phyloP scores from a whole-genome alignment of 1,139 yeast species.

The Candida labiduridarum region DNA sequence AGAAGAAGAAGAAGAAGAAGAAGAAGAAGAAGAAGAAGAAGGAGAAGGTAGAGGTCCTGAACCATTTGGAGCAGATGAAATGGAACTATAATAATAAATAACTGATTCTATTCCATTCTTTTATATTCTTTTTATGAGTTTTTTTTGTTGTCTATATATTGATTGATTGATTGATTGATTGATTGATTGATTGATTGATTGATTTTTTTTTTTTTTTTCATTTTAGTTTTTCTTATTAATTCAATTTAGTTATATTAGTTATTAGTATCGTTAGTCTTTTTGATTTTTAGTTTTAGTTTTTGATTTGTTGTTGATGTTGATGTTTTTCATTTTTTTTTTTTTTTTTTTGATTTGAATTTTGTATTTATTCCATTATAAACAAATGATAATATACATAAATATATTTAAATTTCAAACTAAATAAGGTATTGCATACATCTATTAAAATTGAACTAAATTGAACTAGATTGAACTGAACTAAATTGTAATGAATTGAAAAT shows the following conservation, averaged over 20 bases:
- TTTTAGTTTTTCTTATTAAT: background rate
- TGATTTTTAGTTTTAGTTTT: background rate
- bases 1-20: conserved; percentile 33
- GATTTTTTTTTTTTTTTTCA: background rate
- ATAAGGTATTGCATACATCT: no score
- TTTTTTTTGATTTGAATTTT: no score
- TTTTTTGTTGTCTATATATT: background rate
- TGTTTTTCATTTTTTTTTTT: no score
- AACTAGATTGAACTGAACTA: no score
- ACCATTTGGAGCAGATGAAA: conserved; percentile 68
- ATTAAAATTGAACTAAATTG: no score
- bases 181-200: background rate
- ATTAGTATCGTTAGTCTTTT: background rate
- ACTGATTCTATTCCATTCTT: no score
- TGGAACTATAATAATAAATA: conserved; percentile 52
- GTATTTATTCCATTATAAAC: no score
- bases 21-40: conserved; percentile 33
- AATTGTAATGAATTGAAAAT: background rate
- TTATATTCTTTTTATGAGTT: background rate
- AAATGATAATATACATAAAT: background rate
- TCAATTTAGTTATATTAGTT: background rate
- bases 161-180: background rate
- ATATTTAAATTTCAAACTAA: background rate
- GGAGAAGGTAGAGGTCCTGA: conserved; percentile 39
- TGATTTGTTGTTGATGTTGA: no score